Conservation (phyloP, 108 stramenopile genomes). For the Cyclotella baltica region DNA sequence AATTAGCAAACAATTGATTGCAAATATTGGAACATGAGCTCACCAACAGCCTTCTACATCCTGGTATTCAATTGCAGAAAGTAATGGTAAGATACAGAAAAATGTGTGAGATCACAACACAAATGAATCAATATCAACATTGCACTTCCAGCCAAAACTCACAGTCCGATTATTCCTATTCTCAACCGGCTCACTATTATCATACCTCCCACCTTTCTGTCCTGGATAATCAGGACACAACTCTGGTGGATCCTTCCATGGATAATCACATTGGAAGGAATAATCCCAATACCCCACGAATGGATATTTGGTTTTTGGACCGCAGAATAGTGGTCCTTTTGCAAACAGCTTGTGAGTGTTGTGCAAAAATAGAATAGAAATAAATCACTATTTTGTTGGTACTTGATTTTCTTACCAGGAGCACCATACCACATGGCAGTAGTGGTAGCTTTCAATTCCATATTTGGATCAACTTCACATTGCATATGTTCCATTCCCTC, state of each 20-base stretch:
- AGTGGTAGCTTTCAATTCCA: constrained; percentile 43
- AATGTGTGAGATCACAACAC: no score
- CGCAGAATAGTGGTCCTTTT: constrained; percentile 53
- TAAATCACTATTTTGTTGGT: constrained; percentile 27
- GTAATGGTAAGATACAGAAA: no score
- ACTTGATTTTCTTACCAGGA: constrained; percentile 45
- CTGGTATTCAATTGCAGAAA: no score
- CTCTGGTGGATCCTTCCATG: constrained; percentile 48
- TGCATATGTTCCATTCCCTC: constrained; percentile 53
- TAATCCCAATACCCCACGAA: constrained; percentile 62
- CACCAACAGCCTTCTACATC: constrained; percentile 64
- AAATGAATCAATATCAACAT: no score
- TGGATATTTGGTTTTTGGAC: constrained; percentile 31
- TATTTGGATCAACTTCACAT: constrained; percentile 55
- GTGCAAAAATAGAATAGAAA: constrained; percentile 47
- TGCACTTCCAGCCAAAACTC: no score
- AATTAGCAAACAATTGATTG: neutral
- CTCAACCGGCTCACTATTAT: constrained; percentile 26
- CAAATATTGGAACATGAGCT: constrained; percentile 1
- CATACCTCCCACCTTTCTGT: constrained; percentile 45
- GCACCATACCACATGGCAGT: constrained; percentile 60
- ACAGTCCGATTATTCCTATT: constrained; percentile 37
- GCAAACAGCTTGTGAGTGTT: constrained; percentile 21
- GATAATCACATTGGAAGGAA: constrained; percentile 36
- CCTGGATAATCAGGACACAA: constrained; percentile 49